Percentiles rank a stretch among this genome's conserved stretches.
These are phyloP conservation scores for Aspergillus indologenus DNA, from an alignment of 495 filamentous ascomycete genomes.

Conservation along the genomic window DNA sequence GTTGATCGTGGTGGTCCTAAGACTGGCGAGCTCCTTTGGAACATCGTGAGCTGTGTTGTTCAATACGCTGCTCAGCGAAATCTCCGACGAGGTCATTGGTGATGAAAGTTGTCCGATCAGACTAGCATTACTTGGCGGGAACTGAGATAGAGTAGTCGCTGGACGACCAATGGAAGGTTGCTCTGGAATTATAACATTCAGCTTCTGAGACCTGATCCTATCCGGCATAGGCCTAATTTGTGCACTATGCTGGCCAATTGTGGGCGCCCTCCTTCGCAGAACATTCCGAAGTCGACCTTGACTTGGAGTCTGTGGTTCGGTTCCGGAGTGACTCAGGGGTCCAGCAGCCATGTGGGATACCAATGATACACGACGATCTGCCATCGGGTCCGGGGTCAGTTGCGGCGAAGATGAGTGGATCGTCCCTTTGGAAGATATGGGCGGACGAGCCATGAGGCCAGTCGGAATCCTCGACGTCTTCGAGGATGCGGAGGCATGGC, in stretches of 20 bases:
- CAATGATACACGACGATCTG: conserved; percentile 18
- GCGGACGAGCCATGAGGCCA: conserved; percentile 28
- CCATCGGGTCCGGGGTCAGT: conserved; percentile 8
- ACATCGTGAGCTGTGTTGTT: conserved; percentile 24
- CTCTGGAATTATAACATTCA: conserved; percentile 39
- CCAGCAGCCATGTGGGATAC: conserved; percentile 19
- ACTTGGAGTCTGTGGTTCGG: conserved; percentile 15
- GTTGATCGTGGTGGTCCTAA: conserved; percentile 41
- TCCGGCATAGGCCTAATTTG: conserved; percentile 16
- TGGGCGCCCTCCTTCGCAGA: conserved; percentile 41
- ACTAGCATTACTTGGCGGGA: conserved; percentile 8
- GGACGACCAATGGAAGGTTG: conserved; percentile 8
- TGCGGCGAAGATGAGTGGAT: conserved; percentile 16
- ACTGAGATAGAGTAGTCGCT: conserved; percentile 10
- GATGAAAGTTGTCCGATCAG: conserved; percentile 7
- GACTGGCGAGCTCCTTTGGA: conserved; percentile 43
- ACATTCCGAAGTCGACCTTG: conserved; percentile 39
- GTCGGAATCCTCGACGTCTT: conserved; percentile 20
- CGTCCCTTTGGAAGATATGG: conserved; percentile 33
- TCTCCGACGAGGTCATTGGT: conserved; percentile 13
- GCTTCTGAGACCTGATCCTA: conserved; percentile 23
- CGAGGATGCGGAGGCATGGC: conserved; percentile 22
- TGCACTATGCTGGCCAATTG: conserved; percentile 37
- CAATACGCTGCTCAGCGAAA: conserved; percentile 13
- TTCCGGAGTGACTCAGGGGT: conserved; percentile 8